A percentile compares a stretch with the other conserved stretches of the same genome.
Conservation (phyloP, 345 rosid genomes). For the Hirschfeldia incana region DNA sequence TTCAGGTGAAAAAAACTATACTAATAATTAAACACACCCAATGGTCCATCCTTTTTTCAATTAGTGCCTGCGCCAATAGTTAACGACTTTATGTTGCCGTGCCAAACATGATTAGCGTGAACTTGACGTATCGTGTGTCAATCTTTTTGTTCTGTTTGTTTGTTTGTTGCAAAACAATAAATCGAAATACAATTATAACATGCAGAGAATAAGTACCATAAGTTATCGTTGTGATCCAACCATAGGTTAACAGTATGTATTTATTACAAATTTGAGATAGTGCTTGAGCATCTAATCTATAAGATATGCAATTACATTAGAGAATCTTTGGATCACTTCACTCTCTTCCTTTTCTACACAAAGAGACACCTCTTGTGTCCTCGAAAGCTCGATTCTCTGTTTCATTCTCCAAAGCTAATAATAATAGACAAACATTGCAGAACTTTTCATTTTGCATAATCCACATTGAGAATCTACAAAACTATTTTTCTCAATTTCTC, state of each 20-base stretch:
- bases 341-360: conserved; percentile 19
- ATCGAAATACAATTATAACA: conserved; percentile 7
- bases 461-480: neutral
- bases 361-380: conserved; percentile 29
- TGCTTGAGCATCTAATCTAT: conserved; percentile 46
- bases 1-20: conserved; percentile 22
- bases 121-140: conserved; percentile 33
- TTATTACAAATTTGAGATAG: conserved; percentile 9
- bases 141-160: neutral
- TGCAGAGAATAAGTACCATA: conserved; percentile 30
- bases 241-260: neutral
- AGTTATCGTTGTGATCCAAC: conserved; percentile 24
- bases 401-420: neutral
- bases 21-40: neutral
- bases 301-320: conserved; percentile 16
- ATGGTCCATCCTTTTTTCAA: conserved; percentile 4
- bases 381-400: conserved; percentile 6
- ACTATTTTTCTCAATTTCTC: neutral
- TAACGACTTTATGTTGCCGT: conserved; percentile 21
- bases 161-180: neutral
- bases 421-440: neutral
- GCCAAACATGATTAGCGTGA: conserved; percentile 38
- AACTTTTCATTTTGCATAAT: conserved; percentile 9
- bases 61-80: conserved; percentile 24
- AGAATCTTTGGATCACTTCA: conserved; percentile 37